Percentiles rank a stretch among this genome's conserved stretches.
Evolutionary conservation across 495 filamentous ascomycete species (phyloP).

Genomic region (Alectoria sarmentosa): DNA sequence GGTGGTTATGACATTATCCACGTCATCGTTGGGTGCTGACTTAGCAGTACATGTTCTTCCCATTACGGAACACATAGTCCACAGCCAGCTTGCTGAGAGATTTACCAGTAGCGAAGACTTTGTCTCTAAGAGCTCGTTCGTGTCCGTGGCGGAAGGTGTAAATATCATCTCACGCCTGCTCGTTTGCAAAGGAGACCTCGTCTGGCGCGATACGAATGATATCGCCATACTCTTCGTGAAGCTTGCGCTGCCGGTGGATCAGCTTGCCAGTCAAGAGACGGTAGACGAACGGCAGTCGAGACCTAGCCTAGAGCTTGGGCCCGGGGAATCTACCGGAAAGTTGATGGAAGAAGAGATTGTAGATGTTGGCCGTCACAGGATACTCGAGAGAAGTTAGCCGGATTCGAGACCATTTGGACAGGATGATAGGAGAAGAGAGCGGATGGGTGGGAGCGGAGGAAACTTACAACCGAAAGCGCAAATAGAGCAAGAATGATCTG

Average conservation of each 20-base stretch:
- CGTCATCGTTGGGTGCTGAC: neutral
- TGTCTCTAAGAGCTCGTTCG: no score
- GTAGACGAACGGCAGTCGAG: conserved; percentile 11
- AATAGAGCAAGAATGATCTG: no score
- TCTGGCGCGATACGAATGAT: conserved; percentile 46
- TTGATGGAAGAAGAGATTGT: no score
- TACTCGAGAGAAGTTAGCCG: no score
- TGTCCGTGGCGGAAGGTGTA: neutral
- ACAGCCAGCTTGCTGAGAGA: neutral
- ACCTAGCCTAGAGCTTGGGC: conserved; percentile 13
- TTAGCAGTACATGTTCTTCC: no score
- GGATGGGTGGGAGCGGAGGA: no score
- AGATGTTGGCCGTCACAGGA: no score
- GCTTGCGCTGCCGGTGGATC: neutral
- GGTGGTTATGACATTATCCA: conserved; percentile 22
- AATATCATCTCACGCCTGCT: conserved; percentile 19
- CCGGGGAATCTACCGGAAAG: conserved; percentile 24
- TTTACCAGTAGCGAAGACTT: no score
- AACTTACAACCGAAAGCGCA: no score
- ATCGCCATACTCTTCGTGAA: conserved; percentile 39
- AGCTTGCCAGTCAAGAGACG: conserved; percentile 7
- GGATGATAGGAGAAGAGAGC: no score
- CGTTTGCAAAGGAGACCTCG: conserved; percentile 28
- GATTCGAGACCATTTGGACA: no score
- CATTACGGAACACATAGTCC: neutral